Evolutionary conservation across 257 asterid genomes (phyloP), one percentile per base, ranked within the genome.

Genomic region (Nemophila menziesii): DNA sequence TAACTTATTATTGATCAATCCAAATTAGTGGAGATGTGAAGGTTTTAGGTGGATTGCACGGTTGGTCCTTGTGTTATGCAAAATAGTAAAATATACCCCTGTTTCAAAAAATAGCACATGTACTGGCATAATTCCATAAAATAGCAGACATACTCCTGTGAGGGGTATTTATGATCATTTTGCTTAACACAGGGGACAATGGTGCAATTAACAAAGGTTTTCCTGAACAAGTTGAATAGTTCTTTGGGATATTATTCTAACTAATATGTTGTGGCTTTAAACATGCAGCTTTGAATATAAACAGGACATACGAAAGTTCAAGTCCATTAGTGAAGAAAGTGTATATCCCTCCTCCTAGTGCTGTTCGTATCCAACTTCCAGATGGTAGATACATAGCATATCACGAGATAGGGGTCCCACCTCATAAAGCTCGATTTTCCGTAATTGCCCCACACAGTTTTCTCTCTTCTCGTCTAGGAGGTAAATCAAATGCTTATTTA

Each of bases 321-420:
- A 46, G 44, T 63, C 33, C 70, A 19, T 20, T 44, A 49, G 73
- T 56, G 60, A 83, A 75, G 71, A 72, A 55, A 55, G 65, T 87
- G 20, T 13, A 39, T 17, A 47, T 72, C 8, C 95, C 77, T 64
- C 95, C 95, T 44, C 79, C 92, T 0, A 66, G 77, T 69, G 95
- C 92, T 16, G 39, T 50, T 17, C 77, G 84, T 3, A 23, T 72
- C 54, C 44, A 66, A 20, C 95, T 87, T 27, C 92, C 95, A 0
- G 95, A 83, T 52, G 82, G 87, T 36, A 65, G 97, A 74, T 55
- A 65, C 71, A 15, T 83, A 51, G 92, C 97, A 5, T 87, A 83
- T 71, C 71, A 56, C 5, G 90, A 80, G 51, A 44, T 61, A 9
- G 95, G 97, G 40, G 84, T 83, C 71, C 59, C 86, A 24, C 68